Evolutionary conservation across 163 green algal genomes (phyloP), one percentile per base, ranked within the genome.

Genomic region (Chlorella variabilis): DNA sequence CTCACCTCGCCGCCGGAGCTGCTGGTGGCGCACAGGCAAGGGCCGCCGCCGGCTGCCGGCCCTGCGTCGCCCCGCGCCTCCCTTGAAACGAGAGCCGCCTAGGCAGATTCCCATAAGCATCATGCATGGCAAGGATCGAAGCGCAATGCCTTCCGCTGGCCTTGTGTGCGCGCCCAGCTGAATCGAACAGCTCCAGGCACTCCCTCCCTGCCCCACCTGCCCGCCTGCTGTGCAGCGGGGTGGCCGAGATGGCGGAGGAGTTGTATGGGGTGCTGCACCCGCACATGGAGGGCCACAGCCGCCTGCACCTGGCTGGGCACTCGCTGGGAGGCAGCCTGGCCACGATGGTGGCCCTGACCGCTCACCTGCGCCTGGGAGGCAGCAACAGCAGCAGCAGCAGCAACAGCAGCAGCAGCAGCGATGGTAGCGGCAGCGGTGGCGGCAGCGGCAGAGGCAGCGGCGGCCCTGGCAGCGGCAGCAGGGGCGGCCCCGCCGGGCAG

Each of bases 201-300:
- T 54, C 11, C 45, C 45, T 54, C 45, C 11, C 45, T 59, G 41
- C 41, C 70, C 36, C 34, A n/a, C 36, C 65, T 33, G 13, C 21
- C 6, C 62, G n/a, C 31, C 29, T 36, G 25, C 34, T 74, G n/a
- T 56, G 38, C 63, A 81, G 70, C 83, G 86, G 83, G 23, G 76
- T 88, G 70, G 58, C 65, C 1, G 83, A 87, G 15, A 88, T 88
- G 86, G 86, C 80, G 13, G 45, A 78, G 1, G 51, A 86, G 82
- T 65, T 90, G 1, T 88, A 66, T 31, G 59, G 63, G 0, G 61
- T 90, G 71, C 34, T 71, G 38, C 58, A 54, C 0, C 63, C 68
- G 39, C 54, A 88, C 31, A 36, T 71, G 33, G 65, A 75, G 27
- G 75, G 61, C 2, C 42, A 27, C 2, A 17, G 36, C 1, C 21